Percentiles rank a stretch among this genome's conserved stretches.
Conservation (phyloP, 2,329 filamentous ascomycete species). For the Coniochaeta prunicola region DNA sequence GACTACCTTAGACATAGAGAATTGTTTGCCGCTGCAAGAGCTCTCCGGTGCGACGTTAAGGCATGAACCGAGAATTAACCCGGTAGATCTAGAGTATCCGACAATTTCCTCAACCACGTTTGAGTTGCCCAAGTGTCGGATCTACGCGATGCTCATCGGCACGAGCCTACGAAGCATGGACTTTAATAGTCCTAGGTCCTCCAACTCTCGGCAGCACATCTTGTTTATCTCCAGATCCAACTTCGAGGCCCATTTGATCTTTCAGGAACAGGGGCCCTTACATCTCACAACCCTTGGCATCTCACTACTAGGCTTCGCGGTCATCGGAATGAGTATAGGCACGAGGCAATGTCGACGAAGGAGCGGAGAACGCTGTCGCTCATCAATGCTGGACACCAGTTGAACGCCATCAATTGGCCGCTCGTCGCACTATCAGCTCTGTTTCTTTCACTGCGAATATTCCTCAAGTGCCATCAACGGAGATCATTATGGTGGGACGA, state of each 20-base stretch:
- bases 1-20: no score
- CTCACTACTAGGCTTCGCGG: neutral
- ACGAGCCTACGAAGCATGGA: neutral
- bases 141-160: neutral
- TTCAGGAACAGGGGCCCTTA: neutral
- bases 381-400: neutral
- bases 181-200: neutral
- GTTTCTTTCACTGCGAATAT: neutral
- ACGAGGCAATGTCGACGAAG: neutral
- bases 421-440: neutral
- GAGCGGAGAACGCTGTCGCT: neutral
- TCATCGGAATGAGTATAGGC: neutral
- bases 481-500: slow-evolving; percentile 3
- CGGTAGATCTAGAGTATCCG: neutral
- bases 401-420: slow-evolving; percentile 2
- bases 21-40: neutral
- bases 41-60: neutral
- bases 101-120: neutral
- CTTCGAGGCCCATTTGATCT: neutral
- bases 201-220: neutral
- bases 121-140: neutral
- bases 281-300: neutral
- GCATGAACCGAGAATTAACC: neutral
- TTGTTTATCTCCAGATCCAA: neutral
- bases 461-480: neutral